phyloP scores from a whole-genome alignment of 225 moss, liverwort and hornwort species.

The Ulota crispa region DNA sequence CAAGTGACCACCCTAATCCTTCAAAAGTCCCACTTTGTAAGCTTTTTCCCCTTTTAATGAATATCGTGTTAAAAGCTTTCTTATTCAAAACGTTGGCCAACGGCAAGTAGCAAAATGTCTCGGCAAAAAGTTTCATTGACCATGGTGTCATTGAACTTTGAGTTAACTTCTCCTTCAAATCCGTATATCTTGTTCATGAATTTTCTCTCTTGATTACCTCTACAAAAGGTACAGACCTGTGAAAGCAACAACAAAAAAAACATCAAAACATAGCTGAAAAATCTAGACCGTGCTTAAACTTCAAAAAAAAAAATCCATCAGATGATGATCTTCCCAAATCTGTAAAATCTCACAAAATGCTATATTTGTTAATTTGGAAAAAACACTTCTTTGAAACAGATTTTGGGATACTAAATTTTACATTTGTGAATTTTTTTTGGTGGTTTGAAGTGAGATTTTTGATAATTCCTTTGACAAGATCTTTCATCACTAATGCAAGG shows the following conservation, averaged over 20 bases:
- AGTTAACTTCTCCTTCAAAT: constrained; percentile 95
- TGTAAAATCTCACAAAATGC: neutral
- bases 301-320: neutral
- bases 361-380: too few species aligned
- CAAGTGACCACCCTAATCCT: too few species aligned
- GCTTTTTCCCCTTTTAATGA: too few species aligned
- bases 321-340: neutral
- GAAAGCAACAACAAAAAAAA: constrained; percentile 1
- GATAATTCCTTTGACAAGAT: too few species aligned
- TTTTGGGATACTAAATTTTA: too few species aligned
- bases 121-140: constrained; percentile 89
- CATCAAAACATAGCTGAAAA: neutral
- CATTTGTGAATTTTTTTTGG: too few species aligned
- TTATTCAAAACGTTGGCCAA: constrained; percentile 87
- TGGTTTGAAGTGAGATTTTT: too few species aligned
- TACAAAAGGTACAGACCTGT: constrained; percentile 84
- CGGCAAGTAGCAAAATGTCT: constrained; percentile 94
- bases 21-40: too few species aligned
- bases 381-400: too few species aligned
- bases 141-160: constrained; percentile 89
- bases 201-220: constrained; percentile 99
- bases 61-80: too few species aligned
- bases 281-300: neutral
- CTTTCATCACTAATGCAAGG: too few species aligned
- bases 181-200: constrained; percentile 99